Evolutionary conservation across 2,329 filamentous ascomycete species (phyloP), one percentile per base, ranked within the genome.

Genomic region (Magnaporthiopsis incrustans): DNA sequence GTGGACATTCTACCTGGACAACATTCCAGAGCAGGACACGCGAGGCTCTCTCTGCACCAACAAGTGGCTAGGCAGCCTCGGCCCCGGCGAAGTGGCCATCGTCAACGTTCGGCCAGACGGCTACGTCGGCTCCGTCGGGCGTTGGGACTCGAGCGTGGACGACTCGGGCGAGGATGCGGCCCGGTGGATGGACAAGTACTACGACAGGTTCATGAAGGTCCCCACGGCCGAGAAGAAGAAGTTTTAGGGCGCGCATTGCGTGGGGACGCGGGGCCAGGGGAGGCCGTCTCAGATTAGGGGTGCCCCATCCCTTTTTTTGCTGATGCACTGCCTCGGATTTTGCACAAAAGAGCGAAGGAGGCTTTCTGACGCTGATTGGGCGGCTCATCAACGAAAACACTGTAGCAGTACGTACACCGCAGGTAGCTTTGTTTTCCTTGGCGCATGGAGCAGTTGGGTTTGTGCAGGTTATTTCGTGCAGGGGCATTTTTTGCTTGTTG

Each of bases 1-100:
- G 38, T 92, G 88, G 87, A 89, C 87, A 0, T 81, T 92, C 66
- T 92, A 92, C 71, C 77, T 90, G 0, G 89, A 92, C 70, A 81
- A 90, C 71, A 74, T 86, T 18, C 79, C 81, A 32, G 81, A 83
- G 68, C 82, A 79, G 64, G 81, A 85, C 64, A 83, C 80, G 3
- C 78, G 79, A 30, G 78, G 79, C 56, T 70, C 76, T 53, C 73
- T 79, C 38, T 89, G 85, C 73, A 89, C 85, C 12, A 82, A 86
- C 69, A 91, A 89, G 73, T 92, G 88, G 88, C 77, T 90, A 8
- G 87, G 85, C 57, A 81, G 78, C 59, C 75, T 90, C 3, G 77
- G 76, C 0, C 77, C 79, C 0, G 77, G 80, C 12, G 82, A 89
- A 67, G 82, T 89, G 7, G 85, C 83, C 5, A 82, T 91, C 57